phyloP scores from a whole-genome alignment of 345 rosid species.

The Boechera divaricarpa region DNA sequence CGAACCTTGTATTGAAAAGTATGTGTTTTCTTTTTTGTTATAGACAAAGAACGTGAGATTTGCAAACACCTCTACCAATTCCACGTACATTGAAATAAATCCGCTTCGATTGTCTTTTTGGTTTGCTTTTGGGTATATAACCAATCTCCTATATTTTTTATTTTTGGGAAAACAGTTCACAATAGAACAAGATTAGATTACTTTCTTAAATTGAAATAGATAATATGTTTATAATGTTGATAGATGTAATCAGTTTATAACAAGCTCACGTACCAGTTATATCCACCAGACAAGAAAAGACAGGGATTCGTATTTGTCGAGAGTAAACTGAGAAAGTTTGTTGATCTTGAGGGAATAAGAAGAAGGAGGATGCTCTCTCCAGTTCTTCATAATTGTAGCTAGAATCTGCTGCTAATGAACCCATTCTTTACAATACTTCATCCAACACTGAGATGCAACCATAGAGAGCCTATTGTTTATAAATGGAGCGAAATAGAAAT shows the following conservation, averaged over 20 bases:
- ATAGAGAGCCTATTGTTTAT: not conserved
- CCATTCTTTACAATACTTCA: not conserved
- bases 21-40: slow-evolving; percentile 23
- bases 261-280: not conserved
- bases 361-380: not conserved
- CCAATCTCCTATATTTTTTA: not conserved
- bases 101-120: not conserved
- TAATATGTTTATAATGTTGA: not conserved
- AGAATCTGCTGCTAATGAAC: not conserved
- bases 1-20: slow-evolving; percentile 4
- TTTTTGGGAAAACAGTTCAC: not conserved
- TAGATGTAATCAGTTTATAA: not conserved
- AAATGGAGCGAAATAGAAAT: not conserved
- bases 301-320: not conserved
- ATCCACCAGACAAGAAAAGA: not conserved
- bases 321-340: not conserved
- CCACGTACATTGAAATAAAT: slow-evolving; percentile 17
- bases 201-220: not conserved
- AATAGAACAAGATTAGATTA: not conserved
- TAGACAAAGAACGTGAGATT: slow-evolving; percentile 2
- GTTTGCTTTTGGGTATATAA: slow-evolving; percentile 12
- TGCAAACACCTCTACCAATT: slow-evolving; percentile 7
- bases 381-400: not conserved
- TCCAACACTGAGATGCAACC: not conserved
- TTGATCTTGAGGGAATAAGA: not conserved